Evolutionary conservation across 768 basidiomycete species (phyloP).

Genomic region (Termitomyces bulborhizus): DNA sequence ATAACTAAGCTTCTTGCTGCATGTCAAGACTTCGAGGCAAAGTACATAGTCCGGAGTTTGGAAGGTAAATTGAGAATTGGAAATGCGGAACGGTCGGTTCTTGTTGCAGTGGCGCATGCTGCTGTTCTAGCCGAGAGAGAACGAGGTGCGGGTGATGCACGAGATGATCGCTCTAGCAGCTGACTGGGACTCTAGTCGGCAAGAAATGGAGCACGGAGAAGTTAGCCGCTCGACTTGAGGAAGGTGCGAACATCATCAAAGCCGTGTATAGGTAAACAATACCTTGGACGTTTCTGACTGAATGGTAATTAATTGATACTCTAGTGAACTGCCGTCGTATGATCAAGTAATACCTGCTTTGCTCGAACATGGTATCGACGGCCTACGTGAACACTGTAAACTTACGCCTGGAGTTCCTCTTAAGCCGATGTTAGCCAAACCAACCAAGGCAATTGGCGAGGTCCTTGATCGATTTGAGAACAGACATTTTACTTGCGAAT

Average conservation of each 20-base stretch:
- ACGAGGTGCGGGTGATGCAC: conserved; percentile 16
- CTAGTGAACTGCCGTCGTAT: conserved; percentile 88
- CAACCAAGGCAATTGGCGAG: conserved; percentile 97
- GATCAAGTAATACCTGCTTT: conserved; percentile 90
- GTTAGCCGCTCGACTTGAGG: conserved; percentile 65
- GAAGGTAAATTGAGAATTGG: conserved; percentile 98
- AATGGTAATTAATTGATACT: conserved; percentile 1
- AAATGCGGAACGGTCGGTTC: conserved; percentile 92
- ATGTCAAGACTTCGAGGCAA: conserved; percentile 89
- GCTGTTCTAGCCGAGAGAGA: conserved; percentile 78
- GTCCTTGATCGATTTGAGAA: conserved; percentile 95
- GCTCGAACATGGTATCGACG: conserved; percentile 68
- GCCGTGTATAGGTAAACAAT: conserved; percentile 78
- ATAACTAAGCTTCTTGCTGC: conserved; percentile 92
- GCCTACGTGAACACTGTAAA: conserved; percentile 71
- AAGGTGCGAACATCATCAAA: conserved; percentile 74
- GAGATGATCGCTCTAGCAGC: neutral
- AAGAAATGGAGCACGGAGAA: conserved; percentile 76
- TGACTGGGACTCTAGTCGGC: conserved; percentile 35
- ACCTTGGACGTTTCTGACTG: neutral
- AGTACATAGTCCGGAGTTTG: conserved; percentile 91
- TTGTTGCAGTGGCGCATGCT: conserved; percentile 92
- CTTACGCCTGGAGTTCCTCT: conserved; percentile 94
- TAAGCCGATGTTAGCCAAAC: conserved; percentile 99
- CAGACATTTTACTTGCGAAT: conserved; percentile 96